Evolutionary conservation across 192 early-diverging fungal species (phyloP).

Genomic region (Ambispora gerdemannii): DNA sequence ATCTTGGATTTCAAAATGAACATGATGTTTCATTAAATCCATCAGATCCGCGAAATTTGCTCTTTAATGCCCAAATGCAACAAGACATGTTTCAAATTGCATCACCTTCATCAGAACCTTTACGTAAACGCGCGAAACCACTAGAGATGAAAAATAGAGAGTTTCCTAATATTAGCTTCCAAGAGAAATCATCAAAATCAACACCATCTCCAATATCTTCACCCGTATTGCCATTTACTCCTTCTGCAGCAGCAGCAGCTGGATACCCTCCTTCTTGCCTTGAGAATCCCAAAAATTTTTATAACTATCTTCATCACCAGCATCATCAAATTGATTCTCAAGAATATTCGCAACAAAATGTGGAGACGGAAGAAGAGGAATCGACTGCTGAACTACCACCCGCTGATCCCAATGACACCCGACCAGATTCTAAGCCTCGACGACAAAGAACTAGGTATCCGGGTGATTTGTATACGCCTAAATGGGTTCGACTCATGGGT

Average conservation of each 20-base stretch:
- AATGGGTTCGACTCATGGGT: conserved; percentile 75
- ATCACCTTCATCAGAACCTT: not conserved
- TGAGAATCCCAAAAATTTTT: not conserved
- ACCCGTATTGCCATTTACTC: not conserved
- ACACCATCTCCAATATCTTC: not conserved
- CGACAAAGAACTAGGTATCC: conserved; percentile 69
- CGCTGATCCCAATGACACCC: not conserved
- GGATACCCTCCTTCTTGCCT: no score
- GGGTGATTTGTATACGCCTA: conserved; percentile 78
- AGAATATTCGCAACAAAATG: not conserved
- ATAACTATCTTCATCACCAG: not conserved
- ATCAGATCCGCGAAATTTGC: not conserved
- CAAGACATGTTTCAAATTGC: not conserved
- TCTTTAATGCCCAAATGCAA: not conserved
- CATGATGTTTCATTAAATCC: no score
- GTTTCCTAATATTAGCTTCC: no score
- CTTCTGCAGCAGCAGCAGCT: not conserved
- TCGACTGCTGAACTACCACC: not conserved
- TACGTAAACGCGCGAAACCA: not conserved
- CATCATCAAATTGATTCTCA: not conserved
- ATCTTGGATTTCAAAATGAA: no score
- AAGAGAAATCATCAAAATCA: not conserved
- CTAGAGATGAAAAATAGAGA: no score
- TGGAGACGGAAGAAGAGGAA: not conserved
- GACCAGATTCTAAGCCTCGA: conserved; percentile 30